phyloP scores from a whole-genome alignment of 768 basidiomycete species.

The Kwoniella pini region DNA sequence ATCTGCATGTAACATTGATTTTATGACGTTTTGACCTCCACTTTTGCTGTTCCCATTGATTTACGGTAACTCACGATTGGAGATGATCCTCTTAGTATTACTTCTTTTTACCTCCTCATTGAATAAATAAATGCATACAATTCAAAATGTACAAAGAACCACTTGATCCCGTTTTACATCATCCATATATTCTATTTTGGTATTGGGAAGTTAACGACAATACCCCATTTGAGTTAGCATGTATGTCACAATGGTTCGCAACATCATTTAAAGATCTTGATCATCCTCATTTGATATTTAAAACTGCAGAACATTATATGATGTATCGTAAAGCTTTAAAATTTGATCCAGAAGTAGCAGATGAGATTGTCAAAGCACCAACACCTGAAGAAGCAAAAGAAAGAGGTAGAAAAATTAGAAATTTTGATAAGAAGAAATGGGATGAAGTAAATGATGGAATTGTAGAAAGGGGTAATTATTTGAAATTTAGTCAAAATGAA shows the following conservation, averaged over 20 bases:
- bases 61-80: too few species aligned
- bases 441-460: constrained; percentile 58
- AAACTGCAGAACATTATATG: constrained; percentile 66
- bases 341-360: constrained; percentile 60
- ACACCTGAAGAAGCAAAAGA: constrained; percentile 60
- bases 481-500: constrained; percentile 62
- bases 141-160: background rate
- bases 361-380: constrained; percentile 57
- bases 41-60: background rate
- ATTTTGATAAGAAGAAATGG: constrained; percentile 62
- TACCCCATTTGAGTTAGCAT: constrained; percentile 26
- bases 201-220: constrained; percentile 17
- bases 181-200: constrained; percentile 33
- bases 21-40: background rate
- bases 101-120: too few species aligned
- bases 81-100: too few species aligned
- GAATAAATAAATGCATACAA: too few species aligned
- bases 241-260: constrained; percentile 40
- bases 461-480: constrained; percentile 61
- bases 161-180: constrained; percentile 10
- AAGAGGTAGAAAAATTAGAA: constrained; percentile 60
- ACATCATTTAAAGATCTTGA: constrained; percentile 23
- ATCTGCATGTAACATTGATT: too few species aligned
- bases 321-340: constrained; percentile 67
- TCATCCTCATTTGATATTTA: constrained; percentile 51